A percentile compares a stretch with the other conserved stretches of the same genome.
Conservation (phyloP, 768 basidiomycete species). For the Pholiota molesta region DNA sequence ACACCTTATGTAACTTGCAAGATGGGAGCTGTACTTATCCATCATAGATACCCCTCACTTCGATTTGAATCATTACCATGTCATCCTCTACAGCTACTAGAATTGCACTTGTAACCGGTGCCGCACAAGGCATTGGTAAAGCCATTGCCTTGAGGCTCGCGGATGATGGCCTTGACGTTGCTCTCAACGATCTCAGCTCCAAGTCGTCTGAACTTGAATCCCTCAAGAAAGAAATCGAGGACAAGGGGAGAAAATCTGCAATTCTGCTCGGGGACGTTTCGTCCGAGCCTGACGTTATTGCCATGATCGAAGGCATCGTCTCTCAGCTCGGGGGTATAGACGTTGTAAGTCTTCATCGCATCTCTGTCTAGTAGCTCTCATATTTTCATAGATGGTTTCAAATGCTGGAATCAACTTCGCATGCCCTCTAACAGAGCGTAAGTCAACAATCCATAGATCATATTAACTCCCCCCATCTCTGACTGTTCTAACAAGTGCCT, state of each 20-base stretch:
- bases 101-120: constrained; percentile 48
- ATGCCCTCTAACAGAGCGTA: constrained; percentile 16
- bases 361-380: background rate
- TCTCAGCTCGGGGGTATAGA: constrained; percentile 22
- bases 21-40: background rate
- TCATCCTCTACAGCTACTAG: background rate
- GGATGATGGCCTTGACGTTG: constrained; percentile 44
- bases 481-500: background rate
- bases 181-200: constrained; percentile 39
- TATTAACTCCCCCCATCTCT: background rate
- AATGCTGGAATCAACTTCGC: constrained; percentile 38
- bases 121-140: constrained; percentile 49
- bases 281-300: constrained; percentile 20
- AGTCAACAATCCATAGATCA: constrained; percentile 7
- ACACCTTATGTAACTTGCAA: background rate
- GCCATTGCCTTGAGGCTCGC: constrained; percentile 50
- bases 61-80: background rate
- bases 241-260: constrained; percentile 13
- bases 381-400: constrained; percentile 37
- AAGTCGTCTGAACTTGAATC: constrained; percentile 13
- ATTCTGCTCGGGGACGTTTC: constrained; percentile 20
- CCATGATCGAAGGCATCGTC: constrained; percentile 17
- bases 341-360: constrained; percentile 17
- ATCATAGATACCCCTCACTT: background rate
- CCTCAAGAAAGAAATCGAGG: constrained; percentile 14